Base-by-base conservation (phyloP, 192 early-diverging fungal species). In the Coemansia sp. region DNA sequence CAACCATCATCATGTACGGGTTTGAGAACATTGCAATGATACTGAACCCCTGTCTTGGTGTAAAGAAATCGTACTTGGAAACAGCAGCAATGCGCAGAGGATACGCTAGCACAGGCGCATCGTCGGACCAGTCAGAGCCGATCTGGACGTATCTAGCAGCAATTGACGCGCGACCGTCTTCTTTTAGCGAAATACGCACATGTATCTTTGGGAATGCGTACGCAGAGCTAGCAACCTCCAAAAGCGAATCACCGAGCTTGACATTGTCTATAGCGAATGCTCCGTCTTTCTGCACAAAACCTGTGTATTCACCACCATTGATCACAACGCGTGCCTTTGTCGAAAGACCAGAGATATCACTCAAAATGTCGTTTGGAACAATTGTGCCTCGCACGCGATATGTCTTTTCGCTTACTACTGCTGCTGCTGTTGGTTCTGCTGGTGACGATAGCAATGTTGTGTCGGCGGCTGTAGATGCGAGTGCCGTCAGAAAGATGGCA, bases 1-100 rank as follows among this genome's bases (percentile, higher is more conserved):
- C 85, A 55, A 85, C 83, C 88, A 90, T 89, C 57, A 90, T 65
- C 65, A 90, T 81, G 71, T 89, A 89, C 11, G 89, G 89, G 62
- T 89, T 90, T 0, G 78, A 73, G 60, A 90, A 83, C 73, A 90
- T 76, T 16, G 83, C 54, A 40, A 81, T 64, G 29, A 86, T 65
- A 63, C 86, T 86, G 77, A 90, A 87, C 30, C 82, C 82, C 66
- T 87, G 86, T 12, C 89, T 83, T 49, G 69, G 71, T 4, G 74
- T 83, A 63, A 77, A 83, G 58, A 84, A 84, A 31, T 81, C 79
- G 52, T 77, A 81, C 58, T 81, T 77, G 12, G 48, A 75, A 45
- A 60, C 45, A 5, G 83, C 78, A 32, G 52, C 51, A 18, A 84
- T 61, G 48, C 66, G 68, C 72, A 84, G 48, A 17, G 83, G 83